phyloP scores from a whole-genome alignment of 2,329 filamentous ascomycete genomes.

The Lasiodiplodia sp. region DNA sequence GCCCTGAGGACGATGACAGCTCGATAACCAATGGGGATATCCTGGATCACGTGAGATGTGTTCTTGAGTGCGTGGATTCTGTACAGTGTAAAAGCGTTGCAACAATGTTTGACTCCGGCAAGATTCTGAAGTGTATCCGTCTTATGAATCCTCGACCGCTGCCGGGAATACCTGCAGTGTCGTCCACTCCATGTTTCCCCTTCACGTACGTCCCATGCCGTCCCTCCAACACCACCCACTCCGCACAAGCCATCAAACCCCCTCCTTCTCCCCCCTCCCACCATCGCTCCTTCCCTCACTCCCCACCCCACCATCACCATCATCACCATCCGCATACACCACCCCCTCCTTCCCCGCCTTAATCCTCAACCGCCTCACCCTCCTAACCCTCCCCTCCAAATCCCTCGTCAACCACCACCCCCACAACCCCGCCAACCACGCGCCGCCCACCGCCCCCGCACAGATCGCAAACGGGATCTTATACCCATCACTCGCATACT shows the following conservation, averaged over 20 bases:
- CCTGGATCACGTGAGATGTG: too few relatives aligned
- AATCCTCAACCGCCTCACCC: slow-evolving; percentile 34
- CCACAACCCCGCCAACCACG: slow-evolving; percentile 47
- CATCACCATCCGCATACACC: slow-evolving; percentile 22
- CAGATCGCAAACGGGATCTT: slow-evolving; percentile 49
- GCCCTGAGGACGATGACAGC: too few relatives aligned
- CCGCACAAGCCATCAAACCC: neutral
- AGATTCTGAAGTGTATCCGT: too few relatives aligned
- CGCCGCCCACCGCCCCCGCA: slow-evolving; percentile 43
- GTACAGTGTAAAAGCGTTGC: too few relatives aligned
- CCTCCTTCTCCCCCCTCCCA: neutral
- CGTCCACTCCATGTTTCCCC: too few relatives aligned
- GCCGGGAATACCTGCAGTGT: too few relatives aligned
- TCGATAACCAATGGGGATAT: too few relatives aligned
- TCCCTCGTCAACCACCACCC: slow-evolving; percentile 54
- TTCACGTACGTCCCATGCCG: too few relatives aligned
- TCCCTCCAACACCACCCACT: too few relatives aligned
- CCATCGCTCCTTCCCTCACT: slow-evolving; percentile 8
- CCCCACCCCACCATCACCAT: neutral
- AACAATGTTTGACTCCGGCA: too few relatives aligned
- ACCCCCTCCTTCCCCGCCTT: slow-evolving; percentile 34
- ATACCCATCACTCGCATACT: slow-evolving; percentile 53
- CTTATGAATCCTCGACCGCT: too few relatives aligned
- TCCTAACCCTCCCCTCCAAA: slow-evolving; percentile 50
- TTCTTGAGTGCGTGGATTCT: too few relatives aligned